phyloP scores from a whole-genome alignment of 768 basidiomycete species.

The Suillus decipiens region DNA sequence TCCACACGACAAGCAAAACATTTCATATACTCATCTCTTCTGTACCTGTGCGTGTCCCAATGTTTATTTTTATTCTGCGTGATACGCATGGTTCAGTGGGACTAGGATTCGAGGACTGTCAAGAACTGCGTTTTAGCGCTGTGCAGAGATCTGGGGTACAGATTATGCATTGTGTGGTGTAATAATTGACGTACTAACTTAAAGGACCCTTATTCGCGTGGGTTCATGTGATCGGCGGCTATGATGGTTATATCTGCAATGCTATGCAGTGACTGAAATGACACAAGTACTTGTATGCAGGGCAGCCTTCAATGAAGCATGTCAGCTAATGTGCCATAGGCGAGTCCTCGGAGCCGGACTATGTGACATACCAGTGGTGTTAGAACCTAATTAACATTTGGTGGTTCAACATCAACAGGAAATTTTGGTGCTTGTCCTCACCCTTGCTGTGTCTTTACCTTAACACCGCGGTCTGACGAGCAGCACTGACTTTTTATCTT shows the following conservation, averaged over 20 bases:
- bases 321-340: not conserved
- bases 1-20: not conserved
- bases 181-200: not conserved
- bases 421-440: not conserved
- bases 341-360: constrained; percentile 1
- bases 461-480: not conserved
- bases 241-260: not conserved
- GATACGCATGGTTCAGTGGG: not conserved
- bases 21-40: not conserved
- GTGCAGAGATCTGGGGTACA: not conserved
- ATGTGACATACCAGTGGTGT: not conserved
- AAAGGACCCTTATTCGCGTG: not conserved
- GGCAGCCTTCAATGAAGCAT: not conserved
- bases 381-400: not conserved
- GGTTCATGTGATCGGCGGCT: not conserved
- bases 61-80: not conserved
- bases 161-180: not conserved
- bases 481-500: not conserved
- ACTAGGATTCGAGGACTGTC: too few species aligned
- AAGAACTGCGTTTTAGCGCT: not conserved
- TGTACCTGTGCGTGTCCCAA: not conserved
- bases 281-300: not conserved
- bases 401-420: not conserved
- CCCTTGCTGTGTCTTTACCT: not conserved
- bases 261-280: not conserved